Evolutionary conservation across 495 filamentous ascomycete genomes (phyloP), one percentile per base, ranked within the genome.

Genomic region (Neurospora sp.): DNA sequence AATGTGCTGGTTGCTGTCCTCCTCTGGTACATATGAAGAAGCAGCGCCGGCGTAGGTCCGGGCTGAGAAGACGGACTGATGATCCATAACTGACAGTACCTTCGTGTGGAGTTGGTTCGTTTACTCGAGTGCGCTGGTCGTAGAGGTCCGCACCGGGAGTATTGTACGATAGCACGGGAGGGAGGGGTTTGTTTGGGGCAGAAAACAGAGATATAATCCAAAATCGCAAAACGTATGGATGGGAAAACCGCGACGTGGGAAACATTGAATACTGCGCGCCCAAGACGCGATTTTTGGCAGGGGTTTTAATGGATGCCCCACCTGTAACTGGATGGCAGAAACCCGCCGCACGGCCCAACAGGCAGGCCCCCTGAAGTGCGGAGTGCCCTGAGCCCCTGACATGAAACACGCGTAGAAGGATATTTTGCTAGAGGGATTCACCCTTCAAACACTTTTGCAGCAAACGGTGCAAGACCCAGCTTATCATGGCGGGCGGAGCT

Each of bases 51-150:
- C 61, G 41, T 78, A 79, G 27, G 79, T 68, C 14, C 77, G 89
- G 86, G 75, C 91, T 87, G 77, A 96, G 90, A 74, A 97, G 88
- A 82, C 91, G 92, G 93, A 93, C 83, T 92, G 92, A 80, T 90
- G 88, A 86, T 99, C 96, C 93, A 98, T 97, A 18, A 35, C 53
- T 69, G 53, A 35, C 27, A 27, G 27, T 27, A 2, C 27, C 27
- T 27, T 27, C 0, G 27, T 27, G 27, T 27, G 27, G 27, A 27
- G 27, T 27, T 27, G 27, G 27, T 27, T 27, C 1, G 27, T 27
- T 27, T 27, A 27, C 27, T 27, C 27, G 27, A 27, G 27, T 65
- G 31, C 27, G 6, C 6, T 35, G 31, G 14, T 65, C 14, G 53
- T 37, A 65, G 27, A 61, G 12, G 53, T 35, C 18, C 53, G 53